These are phyloP conservation scores for Platanus orientalis DNA, from an alignment of 164 flowering plant species.

Conservation along the genomic window DNA sequence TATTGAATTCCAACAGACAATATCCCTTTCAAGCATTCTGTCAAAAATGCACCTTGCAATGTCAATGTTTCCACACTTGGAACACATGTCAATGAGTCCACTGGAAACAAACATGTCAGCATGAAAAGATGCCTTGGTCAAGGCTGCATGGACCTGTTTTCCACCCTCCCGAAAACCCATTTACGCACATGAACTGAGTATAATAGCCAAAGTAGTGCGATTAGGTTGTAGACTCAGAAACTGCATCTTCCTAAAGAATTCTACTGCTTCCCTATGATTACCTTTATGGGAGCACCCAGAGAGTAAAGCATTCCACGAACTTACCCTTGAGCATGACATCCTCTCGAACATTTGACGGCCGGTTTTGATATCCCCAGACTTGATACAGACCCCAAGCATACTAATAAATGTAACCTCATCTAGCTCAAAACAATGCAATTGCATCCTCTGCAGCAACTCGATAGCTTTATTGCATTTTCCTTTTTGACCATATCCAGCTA, in stretches of 20 bases:
- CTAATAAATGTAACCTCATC: conserved; percentile 62
- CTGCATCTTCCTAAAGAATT: conserved; percentile 76
- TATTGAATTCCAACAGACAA: conserved; percentile 81
- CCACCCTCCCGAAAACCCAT: conserved; percentile 56
- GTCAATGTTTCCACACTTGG: conserved; percentile 51
- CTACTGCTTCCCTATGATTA: conserved; percentile 45
- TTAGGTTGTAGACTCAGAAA: conserved; percentile 47
- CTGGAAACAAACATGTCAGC: conserved; percentile 59
- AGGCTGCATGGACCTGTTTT: conserved; percentile 65
- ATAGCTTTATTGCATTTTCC: conserved; percentile 36
- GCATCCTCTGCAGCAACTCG: conserved; percentile 45
- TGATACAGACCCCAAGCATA: conserved; percentile 58
- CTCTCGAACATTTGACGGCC: conserved; percentile 45
- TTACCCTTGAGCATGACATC: conserved; percentile 46
- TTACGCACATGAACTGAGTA: conserved; percentile 70
- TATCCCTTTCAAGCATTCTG: conserved; percentile 39
- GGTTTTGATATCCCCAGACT: conserved; percentile 50
- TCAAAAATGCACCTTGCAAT: conserved; percentile 46
- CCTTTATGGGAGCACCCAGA: conserved; percentile 61
- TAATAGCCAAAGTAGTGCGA: conserved; percentile 55
- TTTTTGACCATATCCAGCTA: conserved; percentile 63
- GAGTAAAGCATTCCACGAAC: conserved; percentile 78
- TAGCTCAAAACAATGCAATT: conserved; percentile 42
- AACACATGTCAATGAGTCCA: conserved; percentile 70
- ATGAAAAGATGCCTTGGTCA: conserved; percentile 30